phyloP scores from a whole-genome alignment of 176 grass and related monocot species.

The Hsuehochloa calcarea region DNA sequence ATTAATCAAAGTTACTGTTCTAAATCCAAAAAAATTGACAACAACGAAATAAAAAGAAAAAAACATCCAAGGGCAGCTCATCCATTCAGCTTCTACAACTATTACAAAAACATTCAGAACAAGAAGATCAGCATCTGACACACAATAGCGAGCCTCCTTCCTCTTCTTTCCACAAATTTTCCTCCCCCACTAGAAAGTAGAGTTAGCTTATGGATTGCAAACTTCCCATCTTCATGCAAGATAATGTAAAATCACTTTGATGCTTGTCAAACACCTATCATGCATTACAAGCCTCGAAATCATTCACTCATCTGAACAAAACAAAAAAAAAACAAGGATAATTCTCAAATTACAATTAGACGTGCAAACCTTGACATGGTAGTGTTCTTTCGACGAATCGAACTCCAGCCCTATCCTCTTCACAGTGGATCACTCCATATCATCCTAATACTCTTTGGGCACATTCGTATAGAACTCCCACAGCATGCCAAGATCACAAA shows the following conservation, averaged over 20 bases:
- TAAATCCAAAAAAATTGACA: too few species aligned
- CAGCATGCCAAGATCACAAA: background rate
- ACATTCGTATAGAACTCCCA: constrained; percentile 28
- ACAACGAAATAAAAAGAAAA: too few species aligned
- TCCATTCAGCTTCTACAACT: too few species aligned
- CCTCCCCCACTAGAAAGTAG: too few species aligned
- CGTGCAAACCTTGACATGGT: constrained; percentile 38
- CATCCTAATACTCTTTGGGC: constrained; percentile 27
- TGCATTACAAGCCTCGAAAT: background rate
- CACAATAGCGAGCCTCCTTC: too few species aligned
- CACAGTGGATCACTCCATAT: constrained; percentile 18
- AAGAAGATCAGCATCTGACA: too few species aligned
- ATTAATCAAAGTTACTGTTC: too few species aligned
- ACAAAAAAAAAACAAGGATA: background rate
- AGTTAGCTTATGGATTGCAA: constrained; percentile 48
- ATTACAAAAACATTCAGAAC: too few species aligned
- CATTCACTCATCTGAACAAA: background rate
- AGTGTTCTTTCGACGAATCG: constrained; percentile 40
- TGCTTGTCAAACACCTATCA: constrained; percentile 62
- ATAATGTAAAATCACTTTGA: constrained; percentile 46
- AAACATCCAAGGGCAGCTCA: too few species aligned
- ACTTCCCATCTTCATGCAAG: constrained; percentile 36
- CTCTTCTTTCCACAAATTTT: too few species aligned
- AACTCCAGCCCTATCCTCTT: constrained; percentile 28
- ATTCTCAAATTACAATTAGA: background rate